Base-by-base conservation (phyloP, 1,284 basidiomycete species). In the Psilocybe mexicana region DNA sequence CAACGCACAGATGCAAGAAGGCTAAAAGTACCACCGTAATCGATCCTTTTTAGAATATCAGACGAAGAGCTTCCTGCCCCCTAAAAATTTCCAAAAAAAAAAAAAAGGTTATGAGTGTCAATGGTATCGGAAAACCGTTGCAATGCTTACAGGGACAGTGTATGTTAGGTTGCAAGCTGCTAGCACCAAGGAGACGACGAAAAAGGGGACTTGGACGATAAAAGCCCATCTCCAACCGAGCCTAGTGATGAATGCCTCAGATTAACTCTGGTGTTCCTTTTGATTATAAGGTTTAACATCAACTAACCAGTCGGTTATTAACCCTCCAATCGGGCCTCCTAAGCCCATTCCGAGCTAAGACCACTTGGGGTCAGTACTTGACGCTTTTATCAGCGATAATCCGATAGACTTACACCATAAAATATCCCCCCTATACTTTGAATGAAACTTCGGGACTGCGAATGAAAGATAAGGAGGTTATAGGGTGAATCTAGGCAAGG, bases 181-280 rank as follows among this genome's bases (percentile, higher is more conserved):
- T 54, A 90, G 71, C n/a, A 77, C n/a, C 61, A 88, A 81, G 0
- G 89, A 86, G 12, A 86, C 10, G 1, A 76, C 64, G 62, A 90
- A 88, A 30, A 92, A 66, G 25, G 90, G 90, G 10, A 90, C 69
- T 67, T 93, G 91, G 23, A 90, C 73, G 2, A 90, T 72, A 72
- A 93, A 93, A 2, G 90, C 90, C 80, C 84, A 88, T 67, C 90
- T 76, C 91, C 90, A 93, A 6, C 92, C 92, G 49, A 89, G 72
- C 67, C 87, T 88, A 5, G 2, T 24, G 24, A 10, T 18, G 24
- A n/a, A 26, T 2, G 26, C 43, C 26, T 24, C 33, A 12, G 35
- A 35, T 49, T 65, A 47, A 8, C 6, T 18, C 38, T n/a, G n/a
- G 18, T 10, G 24, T 44, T 8, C 44, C 25, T 12, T 45, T 45